Evolutionary conservation across 1,284 basidiomycete species (phyloP), one percentile per base, ranked within the genome.

Genomic region (Heterobasidion irregulare): DNA sequence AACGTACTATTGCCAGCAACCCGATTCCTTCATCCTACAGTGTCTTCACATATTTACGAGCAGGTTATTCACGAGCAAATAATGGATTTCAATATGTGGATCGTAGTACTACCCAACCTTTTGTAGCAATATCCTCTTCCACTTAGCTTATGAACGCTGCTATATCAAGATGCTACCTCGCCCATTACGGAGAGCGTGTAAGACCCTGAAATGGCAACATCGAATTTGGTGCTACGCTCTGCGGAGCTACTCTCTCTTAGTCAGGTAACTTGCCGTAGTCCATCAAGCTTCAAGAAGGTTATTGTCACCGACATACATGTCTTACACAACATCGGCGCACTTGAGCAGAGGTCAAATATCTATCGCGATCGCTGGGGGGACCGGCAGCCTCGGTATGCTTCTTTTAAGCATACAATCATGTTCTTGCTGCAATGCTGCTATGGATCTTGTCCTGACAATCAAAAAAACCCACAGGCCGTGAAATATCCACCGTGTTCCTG

Each of bases 281-380:
- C n/a, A 41, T 41, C 38, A 41, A 41, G 15, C 38, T 41, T 41
- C 38, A 41, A 41, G 38, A 12, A 41, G 0, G 5, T 12, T n/a
- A 1, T 6, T 7, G 38, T n/a, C n/a, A 7, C n/a, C 10, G n/a
- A 41, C n/a, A 12, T 12, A 47, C 12, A 65, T 65, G 60, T 62
- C 63, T 13, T 52, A 55, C 18, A 50, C 56, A n/a, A 61, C 56
- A 33, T 63, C 63, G 19, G 58, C 59, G 2, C 54, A 53, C 47
- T 53, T 63, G 15, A 59, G 59, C 50, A 57, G 62, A 44, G 55
- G 57, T 8, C 57, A 60, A 33, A 64, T 61, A 45, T 53, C 56
- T 53, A 58, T 67, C 47, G 63, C 59, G 32, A 62, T 68, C 56
- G 59, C 61, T 45, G 66, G 66, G 19, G 64, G 62, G 10, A 66